Percentiles rank a stretch among this genome's conserved stretches.
These are phyloP conservation scores for Myxozyma nipponensis DNA, from an alignment of 805 yeast genomes.

Conservation along the genomic window DNA sequence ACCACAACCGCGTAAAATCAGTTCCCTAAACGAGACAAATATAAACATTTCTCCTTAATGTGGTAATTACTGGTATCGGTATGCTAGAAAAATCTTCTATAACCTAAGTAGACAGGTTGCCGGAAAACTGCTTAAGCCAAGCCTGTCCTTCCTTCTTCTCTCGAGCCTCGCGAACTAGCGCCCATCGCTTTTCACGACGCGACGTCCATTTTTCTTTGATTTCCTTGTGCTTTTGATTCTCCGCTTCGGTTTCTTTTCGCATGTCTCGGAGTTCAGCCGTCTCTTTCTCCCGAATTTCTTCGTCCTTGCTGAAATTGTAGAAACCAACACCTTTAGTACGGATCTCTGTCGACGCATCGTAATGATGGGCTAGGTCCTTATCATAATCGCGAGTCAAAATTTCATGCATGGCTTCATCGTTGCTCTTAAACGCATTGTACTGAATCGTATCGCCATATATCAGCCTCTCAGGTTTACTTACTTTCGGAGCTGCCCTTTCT, in stretches of 20 bases:
- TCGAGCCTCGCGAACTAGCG: slow-evolving; percentile 5
- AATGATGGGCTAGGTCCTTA: slow-evolving; percentile 19
- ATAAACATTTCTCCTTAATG: too few species aligned
- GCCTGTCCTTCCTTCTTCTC: slow-evolving; percentile 5
- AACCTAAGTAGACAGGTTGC: too few species aligned
- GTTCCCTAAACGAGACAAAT: too few species aligned
- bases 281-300: slow-evolving; percentile 18
- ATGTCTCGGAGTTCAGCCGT: slow-evolving; percentile 26
- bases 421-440: slow-evolving; percentile 23
- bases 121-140: slow-evolving; percentile 7
- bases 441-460: slow-evolving; percentile 30
- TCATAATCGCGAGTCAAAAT: slow-evolving; percentile 18
- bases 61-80: too few species aligned
- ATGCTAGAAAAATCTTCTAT: too few species aligned
- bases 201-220: slow-evolving; percentile 8
- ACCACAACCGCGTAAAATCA: too few species aligned
- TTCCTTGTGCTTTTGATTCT: slow-evolving; percentile 3
- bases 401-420: slow-evolving; percentile 27
- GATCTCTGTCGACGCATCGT: slow-evolving; percentile 28
- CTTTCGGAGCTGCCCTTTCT: slow-evolving; percentile 6
- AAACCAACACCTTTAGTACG: slow-evolving; percentile 31
- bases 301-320: slow-evolving; percentile 29
- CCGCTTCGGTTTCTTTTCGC: slow-evolving; percentile 20
- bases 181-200: slow-evolving; percentile 10
- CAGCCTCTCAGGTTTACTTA: slow-evolving; percentile 20